Conservation (phyloP, 2,329 filamentous ascomycete species). For the Aspergillus fructus region DNA sequence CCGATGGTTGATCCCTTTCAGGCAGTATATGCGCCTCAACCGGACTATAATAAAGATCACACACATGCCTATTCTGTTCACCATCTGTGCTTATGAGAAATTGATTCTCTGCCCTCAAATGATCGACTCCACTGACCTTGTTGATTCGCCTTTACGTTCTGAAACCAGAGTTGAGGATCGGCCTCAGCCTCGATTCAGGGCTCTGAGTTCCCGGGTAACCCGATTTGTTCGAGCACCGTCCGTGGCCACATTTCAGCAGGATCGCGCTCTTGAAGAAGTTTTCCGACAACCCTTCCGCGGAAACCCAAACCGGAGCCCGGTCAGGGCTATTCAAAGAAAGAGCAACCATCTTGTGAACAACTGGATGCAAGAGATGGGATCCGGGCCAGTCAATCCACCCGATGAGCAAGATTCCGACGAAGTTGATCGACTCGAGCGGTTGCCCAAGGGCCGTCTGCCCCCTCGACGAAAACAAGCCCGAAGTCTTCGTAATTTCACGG, state of each 20-base stretch:
- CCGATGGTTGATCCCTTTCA: conserved; percentile 75
- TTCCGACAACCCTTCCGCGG: conserved; percentile 71
- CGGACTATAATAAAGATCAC: conserved; percentile 88
- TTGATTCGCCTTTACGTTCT: conserved; percentile 66
- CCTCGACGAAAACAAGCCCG: conserved; percentile 35
- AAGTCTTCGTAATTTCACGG: conserved; percentile 48
- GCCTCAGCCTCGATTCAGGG: conserved; percentile 57
- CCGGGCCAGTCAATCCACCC: conserved; percentile 55
- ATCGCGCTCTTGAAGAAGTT: conserved; percentile 85
- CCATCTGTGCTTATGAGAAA: conserved; percentile 84
- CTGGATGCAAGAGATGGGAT: conserved; percentile 77
- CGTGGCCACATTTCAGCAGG: conserved; percentile 83
- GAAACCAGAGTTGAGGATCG: conserved; percentile 57
- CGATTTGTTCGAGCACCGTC: conserved; percentile 76
- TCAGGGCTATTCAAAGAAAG: conserved; percentile 62
- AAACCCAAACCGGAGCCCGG: conserved; percentile 59
- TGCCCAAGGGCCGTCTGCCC: conserved; percentile 52
- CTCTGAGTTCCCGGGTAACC: conserved; percentile 69
- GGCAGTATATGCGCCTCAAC: conserved; percentile 80
- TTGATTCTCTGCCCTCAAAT: conserved; percentile 71
- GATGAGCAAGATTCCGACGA: conserved; percentile 61
- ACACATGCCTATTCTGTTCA: conserved; percentile 82
- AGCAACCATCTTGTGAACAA: conserved; percentile 79
- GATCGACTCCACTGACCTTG: conserved; percentile 79
- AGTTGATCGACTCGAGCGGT: conserved; percentile 57